Evolutionary conservation across 805 yeast genomes (phyloP).

Genomic region (Metschnikowia orientalis): DNA sequence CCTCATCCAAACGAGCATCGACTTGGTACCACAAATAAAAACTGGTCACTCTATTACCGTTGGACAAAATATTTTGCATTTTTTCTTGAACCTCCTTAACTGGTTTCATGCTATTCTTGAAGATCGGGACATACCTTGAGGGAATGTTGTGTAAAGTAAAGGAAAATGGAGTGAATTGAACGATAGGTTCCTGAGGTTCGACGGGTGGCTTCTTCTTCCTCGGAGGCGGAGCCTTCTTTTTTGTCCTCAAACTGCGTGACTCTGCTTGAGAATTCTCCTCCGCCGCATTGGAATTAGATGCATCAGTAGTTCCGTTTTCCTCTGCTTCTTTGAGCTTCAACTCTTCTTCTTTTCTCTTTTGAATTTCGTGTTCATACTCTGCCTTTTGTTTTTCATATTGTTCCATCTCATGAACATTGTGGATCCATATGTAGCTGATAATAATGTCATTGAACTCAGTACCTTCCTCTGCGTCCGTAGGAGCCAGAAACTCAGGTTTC

Average conservation of each 20-base stretch:
- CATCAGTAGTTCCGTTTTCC: conserved; percentile 14
- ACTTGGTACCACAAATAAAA: conserved; percentile 80
- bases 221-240: conserved; percentile 13
- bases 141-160: conserved; percentile 65
- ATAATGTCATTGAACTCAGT: conserved; percentile 35
- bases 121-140: conserved; percentile 55
- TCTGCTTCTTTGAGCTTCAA: conserved; percentile 20
- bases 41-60: conserved; percentile 57
- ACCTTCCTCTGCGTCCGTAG: conserved; percentile 21
- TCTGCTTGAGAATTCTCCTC: conserved; percentile 14
- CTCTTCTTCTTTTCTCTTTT: conserved; percentile 26
- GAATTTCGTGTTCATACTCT: conserved; percentile 25
- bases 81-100: conserved; percentile 49
- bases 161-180: conserved; percentile 58
- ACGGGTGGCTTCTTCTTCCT: conserved; percentile 16
- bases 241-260: conserved; percentile 12
- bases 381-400: conserved; percentile 37
- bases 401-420: conserved; percentile 47
- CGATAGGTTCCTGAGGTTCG: conserved; percentile 41
- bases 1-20: conserved; percentile 69
- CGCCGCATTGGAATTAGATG: conserved; percentile 3
- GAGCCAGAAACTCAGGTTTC: conserved; percentile 20
- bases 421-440: conserved; percentile 47
- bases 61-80: conserved; percentile 58
- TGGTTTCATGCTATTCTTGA: conserved; percentile 61